Base-by-base conservation (phyloP, 2,329 filamentous ascomycete species). In the Cytospora paraplurivora region DNA sequence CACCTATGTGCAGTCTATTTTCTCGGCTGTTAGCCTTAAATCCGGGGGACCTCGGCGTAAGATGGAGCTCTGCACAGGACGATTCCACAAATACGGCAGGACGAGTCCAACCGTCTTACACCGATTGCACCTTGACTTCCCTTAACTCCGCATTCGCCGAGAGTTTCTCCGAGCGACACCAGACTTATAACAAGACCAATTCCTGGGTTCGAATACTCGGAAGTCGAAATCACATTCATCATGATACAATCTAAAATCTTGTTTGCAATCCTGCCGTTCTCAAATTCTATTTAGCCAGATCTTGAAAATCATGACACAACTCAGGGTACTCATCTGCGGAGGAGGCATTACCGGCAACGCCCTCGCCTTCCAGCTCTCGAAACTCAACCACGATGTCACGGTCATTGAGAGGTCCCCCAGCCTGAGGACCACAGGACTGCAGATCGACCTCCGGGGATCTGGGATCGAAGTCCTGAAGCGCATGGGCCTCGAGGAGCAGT, bases 281-380 rank as follows among this genome's bases (percentile, higher is more conserved):
- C 27, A 27, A 27, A 27, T 27, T 27, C 2, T 27, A 27, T 27
- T 27, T 4, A 44, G 1, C 15, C 1, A 13, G 7, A 44, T 1
- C 10, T 27, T 27, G 27, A 27, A 10, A 6, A 51, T 4, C 50
- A 73, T 74, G 71, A 62, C 71, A 38, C 70, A 72, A 15, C 67
- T 81, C 62, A 80, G 73, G 69, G 70, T 85, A 51, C 79, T 85
- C 65, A 81, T 85, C 65, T 72, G 76, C 56, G 80, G 81, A 63
- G 78, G 74, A 5, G 79, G 80, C 63, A 74, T 82, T 37, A 76
- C 77, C 27, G 81, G 80, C 5, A 77, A 79, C 0, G 73, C 77
- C 0, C 71, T 80, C 2, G 79, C 78, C 8, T 75, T 74, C 57
- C 76, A 76, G 70, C 73, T 82, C 7, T 78, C 70, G 10, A 72